Conservation (phyloP, 2,329 filamentous ascomycete genomes). For the Didymella glomerata region DNA sequence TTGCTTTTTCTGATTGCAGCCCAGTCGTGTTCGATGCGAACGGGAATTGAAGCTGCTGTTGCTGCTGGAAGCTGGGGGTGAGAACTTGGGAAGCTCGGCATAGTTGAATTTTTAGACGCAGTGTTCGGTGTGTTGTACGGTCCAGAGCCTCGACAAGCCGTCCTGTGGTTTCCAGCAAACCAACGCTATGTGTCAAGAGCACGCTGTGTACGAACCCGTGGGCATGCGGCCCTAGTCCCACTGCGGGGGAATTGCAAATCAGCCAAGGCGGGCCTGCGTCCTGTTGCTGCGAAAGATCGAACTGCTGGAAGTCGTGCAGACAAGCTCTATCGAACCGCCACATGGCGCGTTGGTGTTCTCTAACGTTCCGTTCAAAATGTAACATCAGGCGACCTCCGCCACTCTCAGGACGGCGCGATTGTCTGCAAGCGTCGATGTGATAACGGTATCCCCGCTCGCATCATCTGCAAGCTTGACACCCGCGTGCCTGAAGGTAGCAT, state of each 20-base stretch:
- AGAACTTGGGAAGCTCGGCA: slow-evolving; percentile 2
- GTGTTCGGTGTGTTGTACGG: slow-evolving; percentile 1
- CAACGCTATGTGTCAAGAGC: slow-evolving; percentile 20
- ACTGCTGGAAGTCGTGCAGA: slow-evolving; percentile 17
- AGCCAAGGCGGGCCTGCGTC: slow-evolving; percentile 14
- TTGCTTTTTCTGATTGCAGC: neutral
- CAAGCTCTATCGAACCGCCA: slow-evolving; percentile 22
- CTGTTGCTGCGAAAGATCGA: slow-evolving; percentile 1
- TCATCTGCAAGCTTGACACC: slow-evolving; percentile 27
- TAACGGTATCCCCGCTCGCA: slow-evolving; percentile 25
- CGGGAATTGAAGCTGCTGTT: neutral
- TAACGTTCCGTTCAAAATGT: slow-evolving; percentile 13
- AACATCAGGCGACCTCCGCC: slow-evolving; percentile 36
- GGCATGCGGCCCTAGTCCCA: slow-evolving; percentile 14
- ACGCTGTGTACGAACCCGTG: slow-evolving; percentile 9
- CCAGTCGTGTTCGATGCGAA: neutral
- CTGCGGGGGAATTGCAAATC: slow-evolving; percentile 22
- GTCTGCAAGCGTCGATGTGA: slow-evolving; percentile 30
- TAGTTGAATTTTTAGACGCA: neutral
- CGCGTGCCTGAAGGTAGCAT: slow-evolving; percentile 26
- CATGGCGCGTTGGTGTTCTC: slow-evolving; percentile 12
- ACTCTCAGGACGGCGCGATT: slow-evolving; percentile 25
- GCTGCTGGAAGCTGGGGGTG: neutral
- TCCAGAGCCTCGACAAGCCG: neutral
- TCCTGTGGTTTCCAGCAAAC: slow-evolving; percentile 2